These are phyloP conservation scores for Waitea zeae DNA, from an alignment of 1,284 basidiomycete species.

Conservation along the genomic window DNA sequence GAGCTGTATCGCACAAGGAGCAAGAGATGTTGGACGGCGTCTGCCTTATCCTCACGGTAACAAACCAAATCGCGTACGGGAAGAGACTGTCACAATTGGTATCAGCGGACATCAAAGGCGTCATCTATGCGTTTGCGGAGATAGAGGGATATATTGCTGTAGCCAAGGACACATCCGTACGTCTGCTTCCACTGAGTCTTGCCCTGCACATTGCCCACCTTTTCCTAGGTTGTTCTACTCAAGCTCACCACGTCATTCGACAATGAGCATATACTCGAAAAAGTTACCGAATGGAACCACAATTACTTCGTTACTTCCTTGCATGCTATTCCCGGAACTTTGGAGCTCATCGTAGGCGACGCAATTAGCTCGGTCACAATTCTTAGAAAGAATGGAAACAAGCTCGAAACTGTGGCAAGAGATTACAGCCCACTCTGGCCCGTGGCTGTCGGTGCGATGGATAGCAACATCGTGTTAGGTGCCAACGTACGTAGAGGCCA, in stretches of 20 bases:
- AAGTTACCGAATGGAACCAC: slow-evolving; percentile 52
- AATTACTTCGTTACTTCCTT: slow-evolving; percentile 64
- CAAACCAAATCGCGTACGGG: no score
- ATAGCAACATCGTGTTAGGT: slow-evolving; percentile 44
- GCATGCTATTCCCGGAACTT: slow-evolving; percentile 19
- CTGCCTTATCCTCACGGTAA: no score
- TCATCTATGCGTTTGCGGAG: slow-evolving; percentile 38
- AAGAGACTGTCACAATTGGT: no score
- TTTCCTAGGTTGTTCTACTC: no score
- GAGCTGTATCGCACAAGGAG: no score
- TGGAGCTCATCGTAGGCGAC: slow-evolving; percentile 50
- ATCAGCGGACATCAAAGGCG: slow-evolving; percentile 35
- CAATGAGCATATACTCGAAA: slow-evolving; percentile 19
- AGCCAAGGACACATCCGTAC: slow-evolving; percentile 58
- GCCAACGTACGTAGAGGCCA: slow-evolving; percentile 63
- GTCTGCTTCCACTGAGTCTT: no score
- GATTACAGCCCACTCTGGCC: slow-evolving; percentile 72
- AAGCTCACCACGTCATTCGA: no score
- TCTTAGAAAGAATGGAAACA: slow-evolving; percentile 27
- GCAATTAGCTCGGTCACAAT: slow-evolving; percentile 70
- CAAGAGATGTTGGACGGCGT: no score
- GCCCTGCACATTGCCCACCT: no score
- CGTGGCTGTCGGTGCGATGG: slow-evolving; percentile 34
- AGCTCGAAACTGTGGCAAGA: slow-evolving; percentile 45
- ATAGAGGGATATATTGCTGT: slow-evolving; percentile 38